Percentiles rank a stretch among this genome's conserved stretches.
phyloP scores from a whole-genome alignment of 352 stramenopile species.

The Phytophthora ohioensis region DNA sequence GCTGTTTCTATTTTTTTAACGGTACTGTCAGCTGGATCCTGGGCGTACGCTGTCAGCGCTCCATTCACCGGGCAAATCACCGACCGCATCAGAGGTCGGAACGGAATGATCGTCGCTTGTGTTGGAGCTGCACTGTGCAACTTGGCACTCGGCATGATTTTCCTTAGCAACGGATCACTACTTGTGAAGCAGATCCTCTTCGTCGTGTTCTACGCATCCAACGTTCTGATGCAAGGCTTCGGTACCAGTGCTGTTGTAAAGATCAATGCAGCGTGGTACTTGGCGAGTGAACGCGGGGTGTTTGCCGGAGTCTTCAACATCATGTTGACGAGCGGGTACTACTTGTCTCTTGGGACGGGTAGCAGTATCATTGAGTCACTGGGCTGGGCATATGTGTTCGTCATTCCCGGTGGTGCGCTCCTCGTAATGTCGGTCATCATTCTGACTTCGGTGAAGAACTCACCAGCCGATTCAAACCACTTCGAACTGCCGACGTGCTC shows the following conservation, averaged over 20 bases:
- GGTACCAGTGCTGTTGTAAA: constrained; percentile 88
- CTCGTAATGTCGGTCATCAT: constrained; percentile 68
- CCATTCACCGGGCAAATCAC: constrained; percentile 80
- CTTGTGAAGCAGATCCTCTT: constrained; percentile 54
- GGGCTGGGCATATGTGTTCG: constrained; percentile 76
- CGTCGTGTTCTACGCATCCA: constrained; percentile 66
- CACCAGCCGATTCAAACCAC: constrained; percentile 54
- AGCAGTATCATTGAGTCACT: constrained; percentile 69
- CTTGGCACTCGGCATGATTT: constrained; percentile 60
- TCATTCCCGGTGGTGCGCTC: constrained; percentile 64
- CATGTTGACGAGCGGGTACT: constrained; percentile 82
- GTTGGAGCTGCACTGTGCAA: constrained; percentile 72
- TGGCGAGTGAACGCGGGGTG: constrained; percentile 64
- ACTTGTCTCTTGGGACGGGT: constrained; percentile 69
- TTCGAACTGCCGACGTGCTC: constrained; percentile 35
- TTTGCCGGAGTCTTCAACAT: constrained; percentile 84
- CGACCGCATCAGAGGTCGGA: constrained; percentile 72
- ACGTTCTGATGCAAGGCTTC: constrained; percentile 79
- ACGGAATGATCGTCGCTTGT: constrained; percentile 78
- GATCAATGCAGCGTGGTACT: constrained; percentile 84
- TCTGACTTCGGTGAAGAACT: constrained; percentile 64
- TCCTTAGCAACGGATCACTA: constrained; percentile 50
- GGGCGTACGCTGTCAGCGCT: constrained; percentile 73
- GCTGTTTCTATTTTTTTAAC: constrained; percentile 25
- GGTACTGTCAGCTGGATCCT: constrained; percentile 75